Percentiles rank a stretch among this genome's conserved stretches.
phyloP scores from a whole-genome alignment of 148 eudicot species.

The Camellia lanceoleosa region DNA sequence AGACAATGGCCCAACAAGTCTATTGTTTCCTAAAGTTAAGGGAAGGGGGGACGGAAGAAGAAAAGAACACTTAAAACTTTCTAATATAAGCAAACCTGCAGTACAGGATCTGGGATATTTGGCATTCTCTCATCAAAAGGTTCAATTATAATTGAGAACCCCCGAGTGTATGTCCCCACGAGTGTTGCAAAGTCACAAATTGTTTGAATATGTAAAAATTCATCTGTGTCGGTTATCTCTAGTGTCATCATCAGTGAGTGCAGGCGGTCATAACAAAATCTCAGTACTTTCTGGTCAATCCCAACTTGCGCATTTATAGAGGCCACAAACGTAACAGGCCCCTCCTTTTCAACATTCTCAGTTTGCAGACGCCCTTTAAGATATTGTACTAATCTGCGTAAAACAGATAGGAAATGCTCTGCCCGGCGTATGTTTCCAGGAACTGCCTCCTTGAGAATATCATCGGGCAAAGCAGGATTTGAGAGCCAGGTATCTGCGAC shows the following conservation, averaged over 20 bases:
- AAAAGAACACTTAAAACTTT: neutral
- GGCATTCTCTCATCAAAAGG: constrained; percentile 99
- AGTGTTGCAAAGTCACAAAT: constrained; percentile 96
- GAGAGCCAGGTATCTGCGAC: constrained; percentile 80
- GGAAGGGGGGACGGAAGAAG: neutral
- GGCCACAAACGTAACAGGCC: constrained; percentile 91
- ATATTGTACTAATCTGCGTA: constrained; percentile 88
- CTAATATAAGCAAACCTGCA: constrained; percentile 55
- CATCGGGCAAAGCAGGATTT: constrained; percentile 97
- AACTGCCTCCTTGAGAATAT: constrained; percentile 92
- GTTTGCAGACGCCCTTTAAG: constrained; percentile 72
- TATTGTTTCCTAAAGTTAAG: neutral
- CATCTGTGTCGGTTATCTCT: constrained; percentile 93
- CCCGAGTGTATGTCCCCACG: constrained; percentile 90
- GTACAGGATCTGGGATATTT: constrained; percentile 89
- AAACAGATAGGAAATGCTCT: constrained; percentile 82
- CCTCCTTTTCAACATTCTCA: constrained; percentile 93
- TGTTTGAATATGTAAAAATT: constrained; percentile 84
- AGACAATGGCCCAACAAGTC: constrained; percentile 5
- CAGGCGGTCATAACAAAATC: constrained; percentile 91
- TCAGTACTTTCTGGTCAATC: constrained; percentile 84
- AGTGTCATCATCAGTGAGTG: constrained; percentile 94
- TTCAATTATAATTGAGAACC: constrained; percentile 94
- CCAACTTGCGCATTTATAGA: constrained; percentile 72
- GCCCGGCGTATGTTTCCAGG: constrained; percentile 97